Conservation (phyloP, 768 basidiomycete genomes). For the Rhodocollybia butyracea region DNA sequence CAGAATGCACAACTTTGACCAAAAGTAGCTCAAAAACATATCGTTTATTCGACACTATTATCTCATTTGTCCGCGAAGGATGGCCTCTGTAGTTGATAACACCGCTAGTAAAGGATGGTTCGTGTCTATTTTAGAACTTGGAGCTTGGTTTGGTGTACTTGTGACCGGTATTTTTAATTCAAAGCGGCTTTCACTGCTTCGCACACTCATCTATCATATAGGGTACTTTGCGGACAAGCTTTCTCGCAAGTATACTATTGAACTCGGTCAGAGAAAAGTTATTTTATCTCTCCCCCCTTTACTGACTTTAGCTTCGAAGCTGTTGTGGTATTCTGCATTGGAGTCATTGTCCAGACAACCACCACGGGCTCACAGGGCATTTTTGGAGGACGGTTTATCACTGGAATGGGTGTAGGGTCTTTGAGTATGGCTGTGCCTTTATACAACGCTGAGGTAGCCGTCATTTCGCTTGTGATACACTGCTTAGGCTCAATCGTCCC, state of each 20-base stretch:
- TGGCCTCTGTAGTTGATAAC: slow-evolving; percentile 52
- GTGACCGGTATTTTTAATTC: slow-evolving; percentile 43
- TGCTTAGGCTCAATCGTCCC: slow-evolving; percentile 61
- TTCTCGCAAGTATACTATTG: slow-evolving; percentile 70
- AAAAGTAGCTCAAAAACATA: slow-evolving; percentile 16
- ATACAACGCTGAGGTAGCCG: slow-evolving; percentile 56
- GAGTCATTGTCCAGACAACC: slow-evolving; percentile 71
- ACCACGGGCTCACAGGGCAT: slow-evolving; percentile 58
- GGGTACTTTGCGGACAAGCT: slow-evolving; percentile 67
- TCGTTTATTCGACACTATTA: background rate
- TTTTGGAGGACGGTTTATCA: slow-evolving; percentile 74
- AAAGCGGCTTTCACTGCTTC: background rate
- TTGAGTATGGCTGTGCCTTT: slow-evolving; percentile 82
- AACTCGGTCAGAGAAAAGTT: slow-evolving; percentile 39
- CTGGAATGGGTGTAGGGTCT: slow-evolving; percentile 79
- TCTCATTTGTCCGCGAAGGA: slow-evolving; percentile 25
- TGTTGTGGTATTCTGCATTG: slow-evolving; percentile 60
- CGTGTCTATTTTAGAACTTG: slow-evolving; percentile 70
- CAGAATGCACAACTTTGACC: slow-evolving; percentile 50
- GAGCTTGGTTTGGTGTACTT: slow-evolving; percentile 76
- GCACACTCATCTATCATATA: slow-evolving; percentile 11
- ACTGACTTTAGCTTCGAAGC: slow-evolving; percentile 29
- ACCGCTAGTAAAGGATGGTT: slow-evolving; percentile 64
- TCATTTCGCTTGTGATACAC: background rate
- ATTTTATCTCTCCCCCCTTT: slow-evolving; percentile 11